A percentile compares a stretch with the other conserved stretches of the same genome.
Evolutionary conservation across 2,329 filamentous ascomycete genomes (phyloP).

Genomic region (Stachybotrys elegans): DNA sequence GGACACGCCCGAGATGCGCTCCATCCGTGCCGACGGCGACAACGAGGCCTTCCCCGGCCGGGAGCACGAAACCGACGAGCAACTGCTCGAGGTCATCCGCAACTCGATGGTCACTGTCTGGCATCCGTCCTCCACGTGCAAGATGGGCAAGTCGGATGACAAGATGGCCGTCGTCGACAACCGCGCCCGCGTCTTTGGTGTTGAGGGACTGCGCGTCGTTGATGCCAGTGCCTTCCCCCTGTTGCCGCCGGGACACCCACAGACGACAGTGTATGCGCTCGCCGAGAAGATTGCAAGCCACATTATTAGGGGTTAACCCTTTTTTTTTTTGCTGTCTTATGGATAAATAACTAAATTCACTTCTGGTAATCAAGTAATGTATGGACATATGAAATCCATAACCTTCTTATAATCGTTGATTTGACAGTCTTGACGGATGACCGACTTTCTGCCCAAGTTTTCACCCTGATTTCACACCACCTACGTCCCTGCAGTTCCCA

Average conservation of each 20-base stretch:
- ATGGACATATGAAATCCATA: no score
- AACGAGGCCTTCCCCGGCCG: neutral
- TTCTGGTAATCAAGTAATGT: no score
- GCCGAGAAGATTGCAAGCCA: constrained; percentile 19
- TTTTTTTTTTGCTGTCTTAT: no score
- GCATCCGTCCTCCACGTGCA: constrained; percentile 7
- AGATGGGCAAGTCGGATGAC: constrained; percentile 23
- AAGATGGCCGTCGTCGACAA: constrained; percentile 24
- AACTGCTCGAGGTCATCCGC: constrained; percentile 2
- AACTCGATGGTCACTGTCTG: constrained; percentile 3
- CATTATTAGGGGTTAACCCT: no score
- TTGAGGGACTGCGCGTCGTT: constrained; percentile 22
- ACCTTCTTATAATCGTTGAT: no score
- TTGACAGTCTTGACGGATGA: no score
- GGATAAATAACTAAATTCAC: no score
- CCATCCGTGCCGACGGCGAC: neutral
- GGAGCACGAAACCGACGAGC: neutral
- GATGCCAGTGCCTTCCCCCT: constrained; percentile 23
- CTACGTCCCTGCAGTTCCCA: no score
- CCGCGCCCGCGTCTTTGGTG: constrained; percentile 22
- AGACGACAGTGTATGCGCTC: constrained; percentile 15
- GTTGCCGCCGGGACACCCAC: constrained; percentile 18
- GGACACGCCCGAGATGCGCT: neutral
- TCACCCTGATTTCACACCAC: no score
- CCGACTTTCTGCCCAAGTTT: no score